Base-by-base conservation (phyloP, 768 basidiomycete species). In the Lactarius hengduanensis region DNA sequence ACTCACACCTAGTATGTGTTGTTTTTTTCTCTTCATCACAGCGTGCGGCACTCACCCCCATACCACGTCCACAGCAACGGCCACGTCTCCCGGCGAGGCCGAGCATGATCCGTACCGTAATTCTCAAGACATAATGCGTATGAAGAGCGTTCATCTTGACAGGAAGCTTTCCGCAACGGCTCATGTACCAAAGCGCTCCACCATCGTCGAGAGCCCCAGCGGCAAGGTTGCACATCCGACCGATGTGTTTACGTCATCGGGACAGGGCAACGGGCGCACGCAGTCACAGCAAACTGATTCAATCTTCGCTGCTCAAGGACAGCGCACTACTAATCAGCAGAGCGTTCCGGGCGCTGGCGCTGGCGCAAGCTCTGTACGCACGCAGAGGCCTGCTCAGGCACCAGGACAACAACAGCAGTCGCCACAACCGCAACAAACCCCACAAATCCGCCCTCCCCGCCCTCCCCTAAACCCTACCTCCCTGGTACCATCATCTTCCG, bases 101-200 rank as follows among this genome's bases (percentile, higher is more conserved):
- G 84, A 85, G 59, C 81, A 86, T 64, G 90, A 94, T 74, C 87
- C 89, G 7, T 96, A 95, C 77, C 87, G 93, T 34, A 92, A 91
- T 72, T 90, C 92, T 38, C 84, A 81, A 71, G 95, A 97, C 70
- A 93, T 96, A 75, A 94, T 96, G 86, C 86, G 92, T 41, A 90
- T 98, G 86, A 95, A 94, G 77, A 91, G 92, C 11, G 92, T 94
- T 50, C 92, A 96, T 76, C 83, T 99, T 41, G 94, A 98, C 77
- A 90, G 97, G 62, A 98, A 98, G 75, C 80, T 96, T 50, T 97
- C 95, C 36, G 92, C 96, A 58, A 96, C 94, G 2, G 94, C 97
- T 32, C 86, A 91, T 56, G 74, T 96, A 64, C 94, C 96, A 6
- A 95, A 93, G 76, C 89, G 95, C 43, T 97, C 96, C 30, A 98